Percentiles rank a stretch among this genome's conserved stretches.
Evolutionary conservation across 768 basidiomycete species (phyloP).

Genomic region (Pleurotus ostreatus): DNA sequence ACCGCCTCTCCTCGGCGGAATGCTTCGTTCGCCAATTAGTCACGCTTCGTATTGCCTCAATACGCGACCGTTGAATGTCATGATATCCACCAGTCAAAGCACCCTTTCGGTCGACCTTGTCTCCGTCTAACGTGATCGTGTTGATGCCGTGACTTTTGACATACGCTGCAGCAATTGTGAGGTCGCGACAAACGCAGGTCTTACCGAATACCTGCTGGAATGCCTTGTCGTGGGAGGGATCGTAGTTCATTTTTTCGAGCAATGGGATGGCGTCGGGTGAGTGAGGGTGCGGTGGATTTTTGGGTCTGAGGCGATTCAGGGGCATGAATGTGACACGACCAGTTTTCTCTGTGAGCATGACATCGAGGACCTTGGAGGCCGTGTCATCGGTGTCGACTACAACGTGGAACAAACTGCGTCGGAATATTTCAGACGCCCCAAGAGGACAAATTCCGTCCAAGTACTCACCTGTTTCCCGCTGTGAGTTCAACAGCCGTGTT

Average conservation of each 20-base stretch:
- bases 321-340: conserved; percentile 99
- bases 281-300: conserved; percentile 58
- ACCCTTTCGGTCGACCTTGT: conserved; percentile 96
- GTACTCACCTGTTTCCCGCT: conserved; percentile 82
- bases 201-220: conserved; percentile 98
- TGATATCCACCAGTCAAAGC: conserved; percentile 95
- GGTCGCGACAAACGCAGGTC: conserved; percentile 92
- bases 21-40: conserved; percentile 71
- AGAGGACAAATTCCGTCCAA: too few species aligned
- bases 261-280: conserved; percentile 78
- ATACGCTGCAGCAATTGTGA: conserved; percentile 90
- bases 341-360: conserved; percentile 90
- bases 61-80: conserved; percentile 83
- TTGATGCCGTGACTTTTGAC: conserved; percentile 93
- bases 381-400: conserved; percentile 97
- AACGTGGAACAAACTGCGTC: conserved; percentile 84
- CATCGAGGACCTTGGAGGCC: conserved; percentile 83
- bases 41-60: conserved; percentile 81
- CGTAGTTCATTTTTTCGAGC: conserved; percentile 78
- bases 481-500: conserved; percentile 93
- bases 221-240: conserved; percentile 67
- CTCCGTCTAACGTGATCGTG: conserved; percentile 96
- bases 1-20: conserved; percentile 57
- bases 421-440: background rate
- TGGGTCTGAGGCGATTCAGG: conserved; percentile 87